Evolutionary conservation across 176 grass and related monocot species (phyloP), one percentile per base, ranked within the genome.

Genomic region (Hyparrhenia diplandra): DNA sequence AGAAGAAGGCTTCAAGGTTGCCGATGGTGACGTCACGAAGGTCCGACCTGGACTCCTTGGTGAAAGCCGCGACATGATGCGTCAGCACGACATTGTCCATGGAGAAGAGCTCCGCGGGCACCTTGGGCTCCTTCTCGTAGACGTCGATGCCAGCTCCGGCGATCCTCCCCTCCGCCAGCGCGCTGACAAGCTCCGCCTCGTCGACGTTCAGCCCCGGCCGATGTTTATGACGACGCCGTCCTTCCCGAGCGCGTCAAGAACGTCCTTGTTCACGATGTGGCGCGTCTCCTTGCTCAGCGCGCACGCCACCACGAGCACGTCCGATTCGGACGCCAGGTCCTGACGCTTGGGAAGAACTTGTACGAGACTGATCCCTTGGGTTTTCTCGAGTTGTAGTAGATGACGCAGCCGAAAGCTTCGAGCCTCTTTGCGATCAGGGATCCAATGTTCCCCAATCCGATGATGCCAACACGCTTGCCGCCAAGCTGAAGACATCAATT

Each of bases 61-160:
- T 83, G 23, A 29, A 40, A 21, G 47, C 67, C 1, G 69, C 57
- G 9, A 4, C 0, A 54, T 83, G 81, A 23, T 10, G 57, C 18
- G 54, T 52, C 7, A 83, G 36, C 2, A 83, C 81, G 4, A 83
- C 81, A 31, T 75, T 83, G 49, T 64, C 58, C 70, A 83, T 60
- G 35, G 69, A 9, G 9, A 83, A 67, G 13, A 84, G 69, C 12
- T 67, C 59, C 2, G 29, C 2, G 10, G 69, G 41, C 28, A 83
- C 71, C 25, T 23, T 6, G 1, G 70, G 70, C 9, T 83, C 81
- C 10, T 83, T 62, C 57, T 75, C 70, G 32, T 49, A 83, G 12
- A 83, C 81, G 28, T 83, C 81, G 5, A 83, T 70, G 4, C 70
- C 81, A 5, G 81, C 70, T 37, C 70, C 69, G 18, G 36, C 68